phyloP scores from a whole-genome alignment of 306 rosid species.

The Cicer bijugum region DNA sequence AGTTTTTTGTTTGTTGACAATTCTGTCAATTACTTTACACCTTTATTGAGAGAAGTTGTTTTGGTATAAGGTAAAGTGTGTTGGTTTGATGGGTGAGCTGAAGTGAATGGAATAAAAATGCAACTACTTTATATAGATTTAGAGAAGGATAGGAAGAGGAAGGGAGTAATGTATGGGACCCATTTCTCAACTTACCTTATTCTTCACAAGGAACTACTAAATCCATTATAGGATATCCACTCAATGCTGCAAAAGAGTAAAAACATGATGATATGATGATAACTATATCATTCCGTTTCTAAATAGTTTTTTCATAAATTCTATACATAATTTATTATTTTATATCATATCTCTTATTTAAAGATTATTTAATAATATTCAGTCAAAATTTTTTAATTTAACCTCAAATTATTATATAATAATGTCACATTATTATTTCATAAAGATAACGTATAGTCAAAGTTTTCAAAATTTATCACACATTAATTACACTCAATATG shows the following conservation, averaged over 20 bases:
- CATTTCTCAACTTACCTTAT: background rate
- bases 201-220: constrained; percentile 39
- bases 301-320: too few relatives aligned
- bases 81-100: constrained; percentile 39
- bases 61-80: constrained; percentile 34
- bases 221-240: background rate
- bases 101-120: constrained; percentile 36
- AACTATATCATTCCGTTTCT: too few relatives aligned
- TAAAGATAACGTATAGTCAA: too few relatives aligned
- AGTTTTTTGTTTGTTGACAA: constrained; percentile 21
- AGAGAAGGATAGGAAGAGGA: constrained; percentile 39
- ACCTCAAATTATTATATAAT: too few relatives aligned
- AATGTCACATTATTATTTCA: too few relatives aligned
- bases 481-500: too few relatives aligned
- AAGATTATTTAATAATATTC: too few relatives aligned
- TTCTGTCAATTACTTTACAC: constrained; percentile 23
- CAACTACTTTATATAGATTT: constrained; percentile 49
- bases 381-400: too few relatives aligned
- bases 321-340: too few relatives aligned
- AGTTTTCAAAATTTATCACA: too few relatives aligned
- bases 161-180: constrained; percentile 37
- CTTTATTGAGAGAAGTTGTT: background rate
- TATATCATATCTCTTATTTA: too few relatives aligned
- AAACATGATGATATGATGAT: too few relatives aligned
- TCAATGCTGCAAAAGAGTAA: background rate